Evolutionary conservation across 768 basidiomycete genomes (phyloP), one percentile per base, ranked within the genome.

Genomic region (Hygrophoropsis aurantiaca): DNA sequence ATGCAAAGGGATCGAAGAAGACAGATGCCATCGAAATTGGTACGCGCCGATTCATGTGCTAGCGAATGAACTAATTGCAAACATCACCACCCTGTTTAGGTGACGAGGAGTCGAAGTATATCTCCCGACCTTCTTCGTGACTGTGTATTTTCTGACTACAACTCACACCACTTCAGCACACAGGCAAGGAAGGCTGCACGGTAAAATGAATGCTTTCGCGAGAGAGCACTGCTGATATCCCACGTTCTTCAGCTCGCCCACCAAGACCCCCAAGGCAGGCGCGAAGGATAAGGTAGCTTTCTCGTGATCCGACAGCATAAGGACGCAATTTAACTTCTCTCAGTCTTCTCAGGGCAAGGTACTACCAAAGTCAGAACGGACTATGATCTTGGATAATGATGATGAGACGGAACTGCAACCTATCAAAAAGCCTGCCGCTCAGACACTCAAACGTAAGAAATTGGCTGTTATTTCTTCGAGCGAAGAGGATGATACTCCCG

Each of bases 401-500:
- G 61, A 57, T 11, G 57, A 53, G 16, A 48, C 58, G 8, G 40
- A 42, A 5, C 39, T 23, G 16, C 40, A 19, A 15, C 40, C 13
- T 11, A 19, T 21, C 38, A 11, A 8, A 42, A 41, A 45, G n/a
- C n/a, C 20, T 21, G 42, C 51, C 30, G 57, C 51, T 26, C 33
- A 51, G 6, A 44, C 47, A 7, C 40, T 55, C 30, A 72, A 71
- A 42, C 66, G 67, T 20, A 70, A 68, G 55, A 67, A 67, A 44
- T 33, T 52, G 2, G 42, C 59, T 3, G 58, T 65, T 7, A 37
- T 72, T 11, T 43, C 68, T 11, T 67, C 69, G 2, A 73, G 69
- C 46, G 74, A 74, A 24, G 73, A 73, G 19, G 71, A 74, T 13
- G 73, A 72, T 13, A 67, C 67, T 27, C 55, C 55, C 2, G 54